Conservation (phyloP, 169 alveolate genomes). For the Eimeria mitis region DNA sequence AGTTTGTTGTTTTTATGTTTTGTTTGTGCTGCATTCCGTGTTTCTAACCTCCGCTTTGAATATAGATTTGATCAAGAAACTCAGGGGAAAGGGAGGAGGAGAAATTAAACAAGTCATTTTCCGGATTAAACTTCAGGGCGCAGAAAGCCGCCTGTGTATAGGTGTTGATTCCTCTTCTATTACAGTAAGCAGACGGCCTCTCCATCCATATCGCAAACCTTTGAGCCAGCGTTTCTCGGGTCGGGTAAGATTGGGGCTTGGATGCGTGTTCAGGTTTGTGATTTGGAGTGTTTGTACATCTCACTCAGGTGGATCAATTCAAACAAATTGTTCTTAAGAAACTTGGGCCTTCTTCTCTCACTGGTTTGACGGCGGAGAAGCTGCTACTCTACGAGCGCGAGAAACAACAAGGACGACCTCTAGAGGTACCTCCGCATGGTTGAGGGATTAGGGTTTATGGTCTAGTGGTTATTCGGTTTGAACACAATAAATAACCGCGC, state of each 20-base stretch:
- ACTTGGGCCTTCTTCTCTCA: constrained; percentile 61
- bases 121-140: not conserved
- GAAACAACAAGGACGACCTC: constrained; percentile 57
- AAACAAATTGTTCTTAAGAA: constrained; percentile 33
- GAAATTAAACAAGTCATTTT: constrained; percentile 19
- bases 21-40: not conserved
- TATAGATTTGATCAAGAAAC: not conserved
- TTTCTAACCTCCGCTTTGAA: not conserved
- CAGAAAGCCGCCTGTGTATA: not conserved
- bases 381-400: constrained; percentile 39
- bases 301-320: constrained; percentile 41
- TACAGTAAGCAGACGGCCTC: not conserved
- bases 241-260: too few species aligned
- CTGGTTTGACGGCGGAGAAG: constrained; percentile 47
- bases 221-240: too few species aligned
- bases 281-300: not conserved
- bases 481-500: not conserved
- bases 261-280: not conserved
- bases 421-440: constrained; percentile 19
- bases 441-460: not conserved
- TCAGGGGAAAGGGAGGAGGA: constrained; percentile 8
- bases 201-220: too few species aligned
- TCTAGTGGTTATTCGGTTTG: not conserved
- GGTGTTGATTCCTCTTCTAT: constrained; percentile 29
- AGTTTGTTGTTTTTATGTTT: not conserved